Evolutionary conservation across 345 rosid genomes (phyloP), one percentile per base, ranked within the genome.

Genomic region (Lagerstroemia speciosa): DNA sequence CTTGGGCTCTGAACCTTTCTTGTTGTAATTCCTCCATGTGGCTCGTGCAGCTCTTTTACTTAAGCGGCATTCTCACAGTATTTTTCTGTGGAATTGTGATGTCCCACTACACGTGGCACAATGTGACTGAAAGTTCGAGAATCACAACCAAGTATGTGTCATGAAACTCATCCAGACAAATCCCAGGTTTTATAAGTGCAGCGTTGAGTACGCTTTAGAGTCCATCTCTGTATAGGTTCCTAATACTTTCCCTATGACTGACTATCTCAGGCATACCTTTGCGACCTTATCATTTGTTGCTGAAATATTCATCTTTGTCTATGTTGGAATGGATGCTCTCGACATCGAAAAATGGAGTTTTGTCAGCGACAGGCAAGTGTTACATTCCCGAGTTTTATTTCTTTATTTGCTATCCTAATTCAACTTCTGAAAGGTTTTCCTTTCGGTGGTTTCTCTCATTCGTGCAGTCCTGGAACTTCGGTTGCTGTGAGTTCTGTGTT

Each of bases 271-370:
- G 87, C 99, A 95, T 78, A 71, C 93, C 76, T 95, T 95, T 76
- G 99, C 98, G n/a, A 95, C 99, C 34, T 69, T 95, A 65, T 95
- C 99, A 37, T 95, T 92, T 78, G 89, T 95, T 57, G 95, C 96
- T 48, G 99, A 94, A 82, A 88, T 79, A 64, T 94, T 91, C 75
- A 89, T 94, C 66, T 94, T 94, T 83, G 83, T 94, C 64, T 94
- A 94, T 77, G 99, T 94, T 6, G 99, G 99, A 16, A 94, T 94
- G 98, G 99, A 91, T 87, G 99, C 99, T 37, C 78, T 94, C 85
- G 99, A 94, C 85, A 94, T 89, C 50, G 99, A 95, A 78, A 92
- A 95, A 75, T 95, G 99, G 99, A 82, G 84, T 80, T 87, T 82
- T 37, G 97, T 87, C 34, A 95, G 89, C 66, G 82, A 87, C 67